Base-by-base conservation (phyloP, 805 yeast genomes). In the Starmerella floris region DNA sequence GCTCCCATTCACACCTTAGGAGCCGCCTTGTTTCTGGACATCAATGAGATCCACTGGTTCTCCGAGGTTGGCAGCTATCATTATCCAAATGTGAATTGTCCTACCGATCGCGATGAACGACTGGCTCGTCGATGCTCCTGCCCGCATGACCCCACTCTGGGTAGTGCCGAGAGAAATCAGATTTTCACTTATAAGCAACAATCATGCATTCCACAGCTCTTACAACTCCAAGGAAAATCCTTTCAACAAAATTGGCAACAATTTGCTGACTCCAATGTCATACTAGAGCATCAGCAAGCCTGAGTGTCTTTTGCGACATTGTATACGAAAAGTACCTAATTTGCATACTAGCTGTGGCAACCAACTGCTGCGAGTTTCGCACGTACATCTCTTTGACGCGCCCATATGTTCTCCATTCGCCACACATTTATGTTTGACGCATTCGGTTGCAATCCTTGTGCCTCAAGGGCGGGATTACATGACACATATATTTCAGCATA, bases 1-100 rank as follows among this genome's bases (percentile, higher is more conserved):
- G 95, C 96, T 0, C 95, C 96, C 0, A 77, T 88, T 4, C 96
- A 85, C 59, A 79, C 95, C 0, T 61, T 91, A 20, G 97, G 93
- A 0, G 73, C 81, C 4, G 88, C 84, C 0, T 68, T 91, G 71
- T 67, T 81, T 53, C 63, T 87, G 33, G 69, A 79, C 45, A 60
- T 77, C 2, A 64, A 72, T 2, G 83, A 87, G 44, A 65, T 88
- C 9, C 96, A 88, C 62, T 88, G 85, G 62, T 88, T 88, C 63
- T 66, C 95, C 49, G 96, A 88, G 56, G 78, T 88, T 50, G 97
- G 97, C 0, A 88, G 87, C 61, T 68, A 74, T 43, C 96, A 88
- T 58, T 22, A 20, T 3, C 43, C 48, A 56, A 74, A 72, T 66
- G 43, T 93, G 33, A 77, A 83, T 59, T 82, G 94, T 54, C 94